Base-by-base conservation (phyloP, 352 stramenopile genomes). In the Halophytophthora polymorphica region DNA sequence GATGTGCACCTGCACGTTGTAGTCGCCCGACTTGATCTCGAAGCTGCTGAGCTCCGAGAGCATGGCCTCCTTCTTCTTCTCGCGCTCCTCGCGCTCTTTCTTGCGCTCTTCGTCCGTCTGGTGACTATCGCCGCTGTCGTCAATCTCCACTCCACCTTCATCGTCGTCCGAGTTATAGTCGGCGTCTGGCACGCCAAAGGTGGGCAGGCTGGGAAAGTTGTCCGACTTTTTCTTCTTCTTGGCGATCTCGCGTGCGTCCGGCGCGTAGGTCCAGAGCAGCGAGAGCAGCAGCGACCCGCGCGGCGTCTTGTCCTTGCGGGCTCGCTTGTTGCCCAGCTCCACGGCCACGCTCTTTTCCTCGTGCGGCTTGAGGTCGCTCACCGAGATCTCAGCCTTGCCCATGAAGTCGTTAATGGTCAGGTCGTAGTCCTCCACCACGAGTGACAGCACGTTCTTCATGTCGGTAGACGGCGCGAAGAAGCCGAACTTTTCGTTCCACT, bases 11-110 rank as follows among this genome's bases (percentile, higher is more conserved):
- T 95, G 85, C 7, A 96, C 72, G 44, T 83, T 74, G 59, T 95
- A 96, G 61, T 96, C 87, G 2, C 87, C 87, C 0, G 79, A 86
- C 25, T 91, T 88, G 58, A 96, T 91, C 50, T 90, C 81, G 50
- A 95, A 78, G 56, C 61, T 84, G 40, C 68, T 81, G 11, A 96
- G 64, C 47, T 90, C 82, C 4, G 65, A 77, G n/a, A 90, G 66
- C 13, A 91, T 71, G 15, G 89, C 82, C 19, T 86, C 67, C 45
- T 86, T 72, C 23, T 89, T 89, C 53, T 88, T 81, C 18, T 83
- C 79, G 17, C 64, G 65, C 18, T 88, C 83, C 52, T 91, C 78
- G 14, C 80, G 53, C 17, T 90, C 78, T 18, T 84, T 82, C 50
- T 84, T 86, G 7, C 83, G 41, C 22, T 91, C 78, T 12, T 93